phyloP scores from a whole-genome alignment of 2,329 filamentous ascomycete genomes.

The Fusarium sp. region DNA sequence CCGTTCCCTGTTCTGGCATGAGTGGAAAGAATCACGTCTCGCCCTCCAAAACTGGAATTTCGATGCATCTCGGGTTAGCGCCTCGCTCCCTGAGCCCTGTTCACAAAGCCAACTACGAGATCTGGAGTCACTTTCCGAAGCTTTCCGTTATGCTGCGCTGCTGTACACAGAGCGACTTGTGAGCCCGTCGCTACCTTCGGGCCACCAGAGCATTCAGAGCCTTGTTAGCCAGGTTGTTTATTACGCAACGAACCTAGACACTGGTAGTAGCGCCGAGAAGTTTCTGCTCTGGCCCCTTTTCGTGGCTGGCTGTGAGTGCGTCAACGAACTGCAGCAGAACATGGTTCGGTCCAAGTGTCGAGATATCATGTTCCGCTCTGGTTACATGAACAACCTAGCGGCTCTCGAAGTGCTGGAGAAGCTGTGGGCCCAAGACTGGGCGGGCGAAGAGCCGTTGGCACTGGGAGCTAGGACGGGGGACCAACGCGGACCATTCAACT shows the following conservation, averaged over 20 bases:
- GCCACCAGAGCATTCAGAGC: slow-evolving; percentile 82
- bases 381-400: slow-evolving; percentile 93
- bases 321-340: slow-evolving; percentile 81
- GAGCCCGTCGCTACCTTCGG: slow-evolving; percentile 78
- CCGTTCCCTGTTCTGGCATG: slow-evolving; percentile 79
- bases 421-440: slow-evolving; percentile 75
- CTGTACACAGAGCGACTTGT: slow-evolving; percentile 91
- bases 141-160: slow-evolving; percentile 89
- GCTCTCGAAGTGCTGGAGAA: slow-evolving; percentile 87
- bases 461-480: slow-evolving; percentile 52
- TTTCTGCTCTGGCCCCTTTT: slow-evolving; percentile 95
- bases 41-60: slow-evolving; percentile 87
- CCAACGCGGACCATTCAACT: slow-evolving; percentile 67
- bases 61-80: slow-evolving; percentile 64
- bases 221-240: slow-evolving; percentile 85
- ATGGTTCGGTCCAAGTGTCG: slow-evolving; percentile 84
- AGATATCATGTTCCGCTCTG: slow-evolving; percentile 88
- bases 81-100: slow-evolving; percentile 63
- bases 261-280: slow-evolving; percentile 80
- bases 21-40: slow-evolving; percentile 84
- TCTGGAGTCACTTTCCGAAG: slow-evolving; percentile 85
- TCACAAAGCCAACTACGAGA: slow-evolving; percentile 76
- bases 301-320: slow-evolving; percentile 88
- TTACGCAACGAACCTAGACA: slow-evolving; percentile 83
- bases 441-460: slow-evolving; percentile 54